A percentile compares a stretch with the other conserved stretches of the same genome.
These are phyloP conservation scores for Caloboletus firmus DNA, from an alignment of 1,284 basidiomycete species.

Conservation along the genomic window DNA sequence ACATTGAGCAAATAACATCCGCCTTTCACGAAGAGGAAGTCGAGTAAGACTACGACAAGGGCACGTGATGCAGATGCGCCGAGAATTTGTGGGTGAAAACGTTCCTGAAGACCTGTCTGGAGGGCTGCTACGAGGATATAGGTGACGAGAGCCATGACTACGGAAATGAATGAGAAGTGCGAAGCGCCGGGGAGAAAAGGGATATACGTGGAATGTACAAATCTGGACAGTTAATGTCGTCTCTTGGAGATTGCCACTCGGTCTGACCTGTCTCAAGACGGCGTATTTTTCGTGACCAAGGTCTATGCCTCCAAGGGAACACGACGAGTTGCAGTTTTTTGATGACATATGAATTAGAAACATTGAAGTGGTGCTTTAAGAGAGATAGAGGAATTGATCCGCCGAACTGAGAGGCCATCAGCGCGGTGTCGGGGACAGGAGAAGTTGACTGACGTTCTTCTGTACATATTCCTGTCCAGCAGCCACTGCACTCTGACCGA, in stretches of 20 bases:
- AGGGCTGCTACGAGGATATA: conserved; percentile 90
- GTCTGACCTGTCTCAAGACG: conserved; percentile 67
- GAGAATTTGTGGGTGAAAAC: conserved; percentile 89
- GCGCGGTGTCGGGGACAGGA: not conserved
- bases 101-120: conserved; percentile 78
- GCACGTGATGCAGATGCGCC: conserved; percentile 86
- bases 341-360: conserved; percentile 95
- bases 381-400: conserved; percentile 74
- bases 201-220: conserved; percentile 91
- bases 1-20: conserved; percentile 92
- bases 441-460: conserved; percentile 70
- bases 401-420: conserved; percentile 58
- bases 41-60: conserved; percentile 76
- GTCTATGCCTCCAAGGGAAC: conserved; percentile 93
- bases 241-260: conserved; percentile 87
- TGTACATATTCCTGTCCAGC: conserved; percentile 97
- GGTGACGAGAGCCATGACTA: conserved; percentile 95
- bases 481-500: conserved; percentile 88
- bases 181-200: not conserved
- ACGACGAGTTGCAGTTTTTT: conserved; percentile 88
- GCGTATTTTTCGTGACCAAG: conserved; percentile 70
- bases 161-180: conserved; percentile 9
- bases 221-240: conserved; percentile 96
- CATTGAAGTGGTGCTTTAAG: conserved; percentile 95
- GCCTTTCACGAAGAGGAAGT: conserved; percentile 86